phyloP scores from a whole-genome alignment of 2,329 filamentous ascomycete genomes.

The Phyllosticta capitalensis region DNA sequence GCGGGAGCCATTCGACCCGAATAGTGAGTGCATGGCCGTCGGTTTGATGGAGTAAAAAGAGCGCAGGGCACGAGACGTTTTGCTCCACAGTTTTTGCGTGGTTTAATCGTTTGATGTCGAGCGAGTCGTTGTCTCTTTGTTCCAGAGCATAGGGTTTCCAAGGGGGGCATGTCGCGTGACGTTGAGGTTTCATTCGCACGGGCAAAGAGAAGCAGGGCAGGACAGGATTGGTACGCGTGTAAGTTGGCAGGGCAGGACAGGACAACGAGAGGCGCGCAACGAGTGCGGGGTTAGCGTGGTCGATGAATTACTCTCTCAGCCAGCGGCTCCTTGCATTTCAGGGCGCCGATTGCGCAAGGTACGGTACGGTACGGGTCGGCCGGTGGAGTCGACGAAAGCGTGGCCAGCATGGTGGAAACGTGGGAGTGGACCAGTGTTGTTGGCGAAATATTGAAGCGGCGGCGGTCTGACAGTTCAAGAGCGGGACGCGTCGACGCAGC shows the following conservation, averaged over 20 bases:
- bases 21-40: too few relatives aligned
- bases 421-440: not conserved
- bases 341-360: not conserved
- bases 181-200: not conserved
- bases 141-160: not conserved
- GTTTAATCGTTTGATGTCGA: not conserved
- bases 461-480: not conserved
- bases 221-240: not conserved
- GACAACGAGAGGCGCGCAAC: not conserved
- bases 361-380: not conserved
- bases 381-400: not conserved
- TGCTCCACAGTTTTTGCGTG: not conserved
- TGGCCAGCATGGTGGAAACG: not conserved
- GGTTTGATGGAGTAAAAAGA: too few relatives aligned
- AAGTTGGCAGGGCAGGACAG: not conserved
- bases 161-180: not conserved
- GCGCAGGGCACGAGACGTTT: not conserved
- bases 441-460: not conserved
- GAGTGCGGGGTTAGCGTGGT: not conserved
- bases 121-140: not conserved
- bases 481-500: too few relatives aligned
- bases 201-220: constrained; percentile 1
- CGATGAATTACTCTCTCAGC: not conserved
- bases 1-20: too few relatives aligned
- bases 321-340: not conserved